A percentile compares a stretch with the other conserved stretches of the same genome.
phyloP scores from a whole-genome alignment of 441 rosid genomes.

The Flueggea neowawraea region DNA sequence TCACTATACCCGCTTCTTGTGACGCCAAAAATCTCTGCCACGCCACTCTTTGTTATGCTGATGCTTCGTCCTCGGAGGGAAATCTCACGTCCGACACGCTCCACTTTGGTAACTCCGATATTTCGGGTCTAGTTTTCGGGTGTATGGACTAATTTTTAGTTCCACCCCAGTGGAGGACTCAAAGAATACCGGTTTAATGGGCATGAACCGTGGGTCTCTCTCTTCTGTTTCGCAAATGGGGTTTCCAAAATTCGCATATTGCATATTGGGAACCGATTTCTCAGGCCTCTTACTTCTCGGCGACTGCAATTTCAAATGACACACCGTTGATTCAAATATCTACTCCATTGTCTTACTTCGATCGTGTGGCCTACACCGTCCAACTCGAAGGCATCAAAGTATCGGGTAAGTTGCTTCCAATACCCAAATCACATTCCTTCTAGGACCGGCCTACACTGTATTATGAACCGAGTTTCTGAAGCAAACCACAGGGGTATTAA shows the following conservation, averaged over 20 bases:
- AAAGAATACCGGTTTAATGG: constrained; percentile 72
- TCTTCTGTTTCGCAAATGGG: constrained; percentile 79
- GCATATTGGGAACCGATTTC: constrained; percentile 68
- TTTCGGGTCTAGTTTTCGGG: constrained; percentile 54
- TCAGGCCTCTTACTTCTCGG: constrained; percentile 77
- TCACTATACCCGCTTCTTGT: constrained; percentile 82
- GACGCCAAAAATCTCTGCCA: constrained; percentile 73
- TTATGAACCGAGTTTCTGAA: constrained; percentile 57
- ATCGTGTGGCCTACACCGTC: constrained; percentile 86
- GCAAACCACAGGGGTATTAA: constrained; percentile 45
- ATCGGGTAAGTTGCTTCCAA: constrained; percentile 40
- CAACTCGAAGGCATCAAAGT: constrained; percentile 85
- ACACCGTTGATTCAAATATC: too few relatives aligned
- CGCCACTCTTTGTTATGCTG: constrained; percentile 79
- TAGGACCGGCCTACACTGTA: constrained; percentile 74
- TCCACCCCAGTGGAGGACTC: constrained; percentile 66
- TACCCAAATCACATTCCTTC: constrained; percentile 70
- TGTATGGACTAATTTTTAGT: constrained; percentile 69
- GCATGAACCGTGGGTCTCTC: constrained; percentile 88
- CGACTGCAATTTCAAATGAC: constrained; percentile 58
- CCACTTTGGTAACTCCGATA: constrained; percentile 47
- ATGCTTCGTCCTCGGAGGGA: constrained; percentile 78
- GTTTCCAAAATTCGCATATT: constrained; percentile 77
- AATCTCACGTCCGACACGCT: constrained; percentile 69
- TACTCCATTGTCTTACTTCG: constrained; percentile 66